Evolutionary conservation across 164 flowering plant genomes (phyloP).

Genomic region (Annona squamosa): DNA sequence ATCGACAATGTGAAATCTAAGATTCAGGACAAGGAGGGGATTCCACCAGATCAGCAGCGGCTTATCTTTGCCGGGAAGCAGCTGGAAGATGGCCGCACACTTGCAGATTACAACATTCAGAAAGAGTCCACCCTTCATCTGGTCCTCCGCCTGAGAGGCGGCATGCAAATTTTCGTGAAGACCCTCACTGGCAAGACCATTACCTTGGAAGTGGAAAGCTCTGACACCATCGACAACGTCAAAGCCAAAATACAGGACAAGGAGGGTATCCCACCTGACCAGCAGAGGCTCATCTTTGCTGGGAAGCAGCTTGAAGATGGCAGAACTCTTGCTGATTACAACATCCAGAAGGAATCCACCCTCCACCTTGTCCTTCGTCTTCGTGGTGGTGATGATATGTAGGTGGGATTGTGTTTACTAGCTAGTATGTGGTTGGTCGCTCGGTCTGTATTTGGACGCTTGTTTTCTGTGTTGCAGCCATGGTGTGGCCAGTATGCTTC

Average conservation of each 20-base stretch:
- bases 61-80: conserved; percentile 4
- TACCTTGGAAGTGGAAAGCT: conserved; percentile 1
- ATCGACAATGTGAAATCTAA: conserved; percentile 1
- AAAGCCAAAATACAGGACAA: conserved; percentile 7
- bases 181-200: conserved; percentile 7
- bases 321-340: conserved; percentile 3
- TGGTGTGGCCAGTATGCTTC: too few species aligned
- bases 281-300: conserved; percentile 9
- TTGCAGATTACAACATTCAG: conserved; percentile 9
- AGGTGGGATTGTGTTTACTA: not conserved
- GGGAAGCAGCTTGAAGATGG: conserved; percentile 6
- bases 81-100: conserved; percentile 5
- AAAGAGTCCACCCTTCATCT: conserved; percentile 8
- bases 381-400: not conserved
- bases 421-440: not conserved
- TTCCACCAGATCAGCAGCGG: conserved; percentile 4
- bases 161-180: conserved; percentile 7
- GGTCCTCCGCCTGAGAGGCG: conserved; percentile 5
- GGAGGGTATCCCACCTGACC: conserved; percentile 7
- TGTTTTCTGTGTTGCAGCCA: not conserved
- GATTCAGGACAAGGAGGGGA: conserved; percentile 5
- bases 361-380: conserved; percentile 3
- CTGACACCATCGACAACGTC: conserved; percentile 5
- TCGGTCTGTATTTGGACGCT: not conserved
- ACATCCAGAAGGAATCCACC: conserved; percentile 7